Base-by-base conservation (phyloP, 2,329 filamentous ascomycete species). In the Pseudocercospora fijiensis region DNA sequence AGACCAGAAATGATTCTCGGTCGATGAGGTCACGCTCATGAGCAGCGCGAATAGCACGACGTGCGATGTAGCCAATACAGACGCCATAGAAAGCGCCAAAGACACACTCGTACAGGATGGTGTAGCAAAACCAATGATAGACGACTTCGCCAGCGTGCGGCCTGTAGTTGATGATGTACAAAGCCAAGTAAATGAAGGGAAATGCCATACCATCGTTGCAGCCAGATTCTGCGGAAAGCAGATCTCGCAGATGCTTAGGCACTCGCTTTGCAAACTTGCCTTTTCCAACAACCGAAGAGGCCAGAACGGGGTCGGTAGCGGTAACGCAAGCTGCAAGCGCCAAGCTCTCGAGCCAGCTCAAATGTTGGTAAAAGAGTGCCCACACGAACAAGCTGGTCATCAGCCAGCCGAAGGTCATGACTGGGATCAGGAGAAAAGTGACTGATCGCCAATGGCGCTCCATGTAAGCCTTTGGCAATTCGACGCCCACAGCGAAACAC, bases 191-290 rank as follows among this genome's bases (percentile, higher is more conserved):
- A 72, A 99, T 86, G 77, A 99, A 99, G 0, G 95, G 95, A 75
- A 99, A 99, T 1, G 95, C 95, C 95, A 99, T 99, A 79, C 95
- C 95, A 77, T 99, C 95, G 83, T 99, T 99, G 80, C 95, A 99
- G 28, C 95, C 95, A 7, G 95, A 99, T 79, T 99, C 95, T 62
- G 93, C 93, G 4, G 95, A 99, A 11, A 99, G 83, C 58, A 99
- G 76, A 79, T 99, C 95, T 83, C 95, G 86, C 80, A 99, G 81
- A 87, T 99, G 95, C 82, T 97, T 98, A 22, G 95, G 95, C 4
- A 99, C 92, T 67, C 95, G 88, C 80, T 96, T 96, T 37, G 95
- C 94, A 73, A 99, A 99, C 78, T 99, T 99, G 73, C 95, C 95
- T 81, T 98, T 99, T 76, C 95, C 95, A 58, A 99, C 95, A 60